A percentile compares a stretch with the other conserved stretches of the same genome.
phyloP scores from a whole-genome alignment of 163 green algal genomes.

The Scenedesmus sp. region DNA sequence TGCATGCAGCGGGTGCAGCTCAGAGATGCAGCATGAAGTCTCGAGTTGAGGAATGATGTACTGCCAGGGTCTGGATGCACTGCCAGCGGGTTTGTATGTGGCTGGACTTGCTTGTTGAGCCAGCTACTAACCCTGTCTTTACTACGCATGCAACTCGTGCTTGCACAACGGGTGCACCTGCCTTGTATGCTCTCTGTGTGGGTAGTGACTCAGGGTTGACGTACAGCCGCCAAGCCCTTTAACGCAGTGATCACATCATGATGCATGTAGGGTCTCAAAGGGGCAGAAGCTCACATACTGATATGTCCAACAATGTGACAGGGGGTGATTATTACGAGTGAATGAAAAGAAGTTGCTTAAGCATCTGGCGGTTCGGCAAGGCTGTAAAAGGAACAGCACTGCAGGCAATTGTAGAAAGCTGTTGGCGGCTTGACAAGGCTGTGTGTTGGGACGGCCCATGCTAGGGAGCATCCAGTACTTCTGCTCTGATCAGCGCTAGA shows the following conservation, averaged over 20 bases:
- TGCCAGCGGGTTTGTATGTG: background rate
- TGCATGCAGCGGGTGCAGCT: background rate
- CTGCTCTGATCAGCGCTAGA: too few relatives aligned
- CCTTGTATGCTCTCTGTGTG: background rate
- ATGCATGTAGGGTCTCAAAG: background rate
- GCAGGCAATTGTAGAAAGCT: too few relatives aligned
- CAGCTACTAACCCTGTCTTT: background rate
- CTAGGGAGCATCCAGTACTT: too few relatives aligned
- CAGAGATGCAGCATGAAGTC: background rate
- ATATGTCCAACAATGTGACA: background rate
- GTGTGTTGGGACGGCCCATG: too few relatives aligned
- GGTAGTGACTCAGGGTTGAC: background rate
- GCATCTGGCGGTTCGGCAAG: too few relatives aligned
- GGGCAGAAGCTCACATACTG: background rate
- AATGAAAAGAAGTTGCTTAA: background rate
- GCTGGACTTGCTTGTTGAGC: background rate
- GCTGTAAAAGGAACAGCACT: too few relatives aligned
- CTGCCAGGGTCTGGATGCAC: background rate
- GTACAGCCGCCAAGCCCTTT: background rate
- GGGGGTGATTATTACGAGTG: too few relatives aligned
- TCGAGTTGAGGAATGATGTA: background rate
- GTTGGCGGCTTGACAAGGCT: too few relatives aligned
- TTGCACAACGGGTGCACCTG: background rate
- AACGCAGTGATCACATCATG: background rate
- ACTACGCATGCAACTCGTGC: background rate